Percentiles rank a stretch among this genome's conserved stretches.
Evolutionary conservation across 2,329 filamentous ascomycete genomes (phyloP).

Genomic region (Fusarium algeriense): DNA sequence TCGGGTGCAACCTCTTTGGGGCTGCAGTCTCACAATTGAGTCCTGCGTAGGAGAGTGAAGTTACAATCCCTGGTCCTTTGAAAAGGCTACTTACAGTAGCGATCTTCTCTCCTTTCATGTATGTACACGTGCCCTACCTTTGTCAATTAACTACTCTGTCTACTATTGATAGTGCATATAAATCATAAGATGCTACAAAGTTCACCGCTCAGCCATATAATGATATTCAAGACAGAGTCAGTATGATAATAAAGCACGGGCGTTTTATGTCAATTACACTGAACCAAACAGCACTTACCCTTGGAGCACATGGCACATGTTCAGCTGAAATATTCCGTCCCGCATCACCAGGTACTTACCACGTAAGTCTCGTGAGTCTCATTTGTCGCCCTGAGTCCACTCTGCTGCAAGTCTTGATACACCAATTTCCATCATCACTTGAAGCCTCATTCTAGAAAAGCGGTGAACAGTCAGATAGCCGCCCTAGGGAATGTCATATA

Average conservation of each 20-base stretch:
- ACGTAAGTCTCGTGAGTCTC: slow-evolving; percentile 9
- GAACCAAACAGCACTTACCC: slow-evolving; percentile 16
- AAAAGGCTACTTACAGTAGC: background rate
- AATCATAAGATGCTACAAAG: background rate
- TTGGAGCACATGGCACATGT: slow-evolving; percentile 30
- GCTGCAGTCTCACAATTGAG: slow-evolving; percentile 13
- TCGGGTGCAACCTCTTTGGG: slow-evolving; percentile 20
- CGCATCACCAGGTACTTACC: slow-evolving; percentile 18
- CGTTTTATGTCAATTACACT: background rate
- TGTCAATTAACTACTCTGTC: background rate
- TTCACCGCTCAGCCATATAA: slow-evolving; percentile 14
- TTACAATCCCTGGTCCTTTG: slow-evolving; percentile 6
- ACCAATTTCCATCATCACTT: slow-evolving; percentile 9
- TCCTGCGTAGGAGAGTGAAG: slow-evolving; percentile 12
- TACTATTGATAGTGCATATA: background rate
- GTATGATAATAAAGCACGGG: slow-evolving; percentile 19
- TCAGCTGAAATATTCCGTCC: slow-evolving; percentile 18
- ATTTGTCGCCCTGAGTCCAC: slow-evolving; percentile 29
- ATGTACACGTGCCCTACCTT: slow-evolving; percentile 28
- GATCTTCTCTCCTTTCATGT: slow-evolving; percentile 13
- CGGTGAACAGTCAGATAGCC: slow-evolving; percentile 35
- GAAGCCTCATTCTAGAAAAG: slow-evolving; percentile 39
- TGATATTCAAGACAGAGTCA: background rate
- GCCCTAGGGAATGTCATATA: background rate
- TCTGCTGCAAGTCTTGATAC: slow-evolving; percentile 22